Evolutionary conservation across 2,329 filamentous ascomycete species (phyloP), one percentile per base, ranked within the genome.

Genomic region (Aspergillus intermedius): DNA sequence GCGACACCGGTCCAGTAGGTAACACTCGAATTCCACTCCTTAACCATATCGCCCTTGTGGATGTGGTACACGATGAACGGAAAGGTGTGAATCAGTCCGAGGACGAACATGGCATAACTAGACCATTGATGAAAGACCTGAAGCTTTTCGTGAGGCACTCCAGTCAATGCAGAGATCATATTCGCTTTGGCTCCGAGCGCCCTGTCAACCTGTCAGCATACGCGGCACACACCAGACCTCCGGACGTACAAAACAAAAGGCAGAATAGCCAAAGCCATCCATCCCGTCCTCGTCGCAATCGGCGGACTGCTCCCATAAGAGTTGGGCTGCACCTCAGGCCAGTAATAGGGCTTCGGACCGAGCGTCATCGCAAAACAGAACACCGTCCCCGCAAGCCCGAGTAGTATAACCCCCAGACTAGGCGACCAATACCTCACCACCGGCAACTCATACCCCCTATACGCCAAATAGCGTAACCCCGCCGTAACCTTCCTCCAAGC

Each of bases 61-160:
- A 75, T 68, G 52, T 80, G 69, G 52, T 72, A 77, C 1, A 82
- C 65, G 48, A 83, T 75, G 55, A 80, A 83, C 0, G 80, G 80
- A 44, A 82, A 82, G 0, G 79, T 82, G 56, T 83, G 80, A 5
- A 82, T 54, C 3, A 83, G 63, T 0, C 78, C 77, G 1, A 81
- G 67, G 15, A 76, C 66, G 49, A 81, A 80, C 68, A 81, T 79
- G 28, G 76, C 77, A 61, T 77, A 80, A 41, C 72, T 71, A 3
- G 74, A 68, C 76, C 76, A 80, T 44, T 72, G 70, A 55, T 81
- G 78, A 57, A 77, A 79, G 15, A 66, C 63, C 48, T 80, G 77
- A 1, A 83, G 70, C 48, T 75, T 77, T 56, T 83, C 80, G 49
- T 81, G 78, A 0, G 77, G 73, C 9, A 81, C 67, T 0, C 79